Evolutionary conservation across 139 green algal genomes (phyloP).

Genomic region (Picochlorum sp.): DNA sequence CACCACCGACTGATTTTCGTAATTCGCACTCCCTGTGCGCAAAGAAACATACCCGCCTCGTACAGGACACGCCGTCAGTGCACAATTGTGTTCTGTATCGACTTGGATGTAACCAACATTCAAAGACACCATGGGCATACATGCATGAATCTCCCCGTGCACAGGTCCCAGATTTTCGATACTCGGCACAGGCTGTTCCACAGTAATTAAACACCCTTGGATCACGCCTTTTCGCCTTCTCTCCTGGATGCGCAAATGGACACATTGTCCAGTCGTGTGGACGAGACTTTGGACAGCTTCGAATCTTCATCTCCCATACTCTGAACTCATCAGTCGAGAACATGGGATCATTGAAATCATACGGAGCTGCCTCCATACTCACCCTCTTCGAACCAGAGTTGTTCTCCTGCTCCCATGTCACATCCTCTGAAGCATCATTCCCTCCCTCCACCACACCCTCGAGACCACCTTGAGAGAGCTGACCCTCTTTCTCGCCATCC

Average conservation of each 20-base stretch:
- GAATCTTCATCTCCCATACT: slow-evolving; percentile 31
- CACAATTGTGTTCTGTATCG: slow-evolving; percentile 91
- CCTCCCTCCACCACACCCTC: too few species aligned
- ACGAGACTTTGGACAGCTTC: slow-evolving; percentile 1
- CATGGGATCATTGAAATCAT: slow-evolving; percentile 11
- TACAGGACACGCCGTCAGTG: slow-evolving; percentile 81
- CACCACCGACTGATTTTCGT: slow-evolving; percentile 37
- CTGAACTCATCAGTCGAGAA: slow-evolving; percentile 31
- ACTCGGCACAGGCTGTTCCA: slow-evolving; percentile 82
- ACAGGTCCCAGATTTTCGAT: slow-evolving; percentile 73
- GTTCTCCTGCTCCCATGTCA: background rate
- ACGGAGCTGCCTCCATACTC: slow-evolving; percentile 4
- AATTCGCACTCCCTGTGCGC: slow-evolving; percentile 81
- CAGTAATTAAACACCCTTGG: slow-evolving; percentile 58
- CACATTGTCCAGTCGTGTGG: slow-evolving; percentile 70
- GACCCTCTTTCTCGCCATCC: too few species aligned
- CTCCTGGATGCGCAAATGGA: slow-evolving; percentile 26
- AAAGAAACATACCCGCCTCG: slow-evolving; percentile 95
- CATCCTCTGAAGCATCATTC: background rate
- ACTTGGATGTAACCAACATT: slow-evolving; percentile 93
- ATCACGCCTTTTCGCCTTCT: slow-evolving; percentile 76
- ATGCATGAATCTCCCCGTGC: slow-evolving; percentile 74
- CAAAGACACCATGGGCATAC: slow-evolving; percentile 93
- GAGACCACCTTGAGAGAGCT: too few species aligned
- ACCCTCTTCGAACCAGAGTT: background rate